Conservation (phyloP, 1,284 basidiomycete species). For the Ceratobasidium sp. region DNA sequence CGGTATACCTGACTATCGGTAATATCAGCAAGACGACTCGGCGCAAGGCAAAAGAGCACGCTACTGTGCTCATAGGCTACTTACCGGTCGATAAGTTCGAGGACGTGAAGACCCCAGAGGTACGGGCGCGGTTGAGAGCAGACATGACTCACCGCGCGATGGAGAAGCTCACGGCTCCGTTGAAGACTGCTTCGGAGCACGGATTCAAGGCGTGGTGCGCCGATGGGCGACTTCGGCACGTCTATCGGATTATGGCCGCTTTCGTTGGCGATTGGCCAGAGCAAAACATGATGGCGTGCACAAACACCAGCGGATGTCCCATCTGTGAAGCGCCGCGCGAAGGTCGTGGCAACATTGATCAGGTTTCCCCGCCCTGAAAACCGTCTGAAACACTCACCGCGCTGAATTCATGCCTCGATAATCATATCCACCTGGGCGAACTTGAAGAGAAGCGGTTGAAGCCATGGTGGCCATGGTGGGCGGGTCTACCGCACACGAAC, state of each 20-base stretch:
- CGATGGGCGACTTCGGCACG: conserved; percentile 16
- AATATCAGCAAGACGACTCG: background rate
- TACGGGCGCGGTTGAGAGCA: background rate
- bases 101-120: background rate
- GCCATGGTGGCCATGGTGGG: too few relatives aligned
- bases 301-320: background rate
- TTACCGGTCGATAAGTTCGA: conserved; percentile 39
- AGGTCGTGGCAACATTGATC: too few relatives aligned
- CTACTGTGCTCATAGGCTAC: conserved; percentile 9
- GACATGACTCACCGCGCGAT: conserved; percentile 44
- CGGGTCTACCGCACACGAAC: conserved; percentile 51
- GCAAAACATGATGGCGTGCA: conserved; percentile 14
- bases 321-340: background rate
- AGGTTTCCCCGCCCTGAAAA: too few relatives aligned
- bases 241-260: conserved; percentile 41
- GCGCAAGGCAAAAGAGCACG: background rate
- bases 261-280: conserved; percentile 17
- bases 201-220: conserved; percentile 12
- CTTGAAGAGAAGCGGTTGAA: too few relatives aligned
- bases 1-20: conserved; percentile 5
- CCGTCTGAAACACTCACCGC: too few relatives aligned
- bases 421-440: too few relatives aligned
- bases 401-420: too few relatives aligned
- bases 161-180: conserved; percentile 23
- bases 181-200: background rate